These are phyloP conservation scores for Staphylotrichum longicolle DNA, from an alignment of 495 filamentous ascomycete genomes.

Conservation along the genomic window DNA sequence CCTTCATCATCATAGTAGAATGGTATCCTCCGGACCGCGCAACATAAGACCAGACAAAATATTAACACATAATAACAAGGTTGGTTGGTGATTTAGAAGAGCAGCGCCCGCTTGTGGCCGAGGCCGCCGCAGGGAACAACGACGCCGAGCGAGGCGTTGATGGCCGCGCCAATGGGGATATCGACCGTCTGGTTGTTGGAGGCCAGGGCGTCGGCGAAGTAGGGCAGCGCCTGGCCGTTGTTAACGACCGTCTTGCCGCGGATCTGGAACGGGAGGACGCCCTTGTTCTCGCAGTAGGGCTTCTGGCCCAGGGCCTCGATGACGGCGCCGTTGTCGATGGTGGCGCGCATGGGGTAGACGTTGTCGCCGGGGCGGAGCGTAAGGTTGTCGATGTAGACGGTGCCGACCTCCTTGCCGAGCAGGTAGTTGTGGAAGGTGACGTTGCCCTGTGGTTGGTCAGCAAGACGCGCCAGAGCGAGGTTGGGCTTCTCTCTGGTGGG, in stretches of 20 bases:
- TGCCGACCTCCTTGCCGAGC: conserved; percentile 52
- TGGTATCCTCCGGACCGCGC: conserved; percentile 5
- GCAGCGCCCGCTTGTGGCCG: not conserved
- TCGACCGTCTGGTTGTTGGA: conserved; percentile 37
- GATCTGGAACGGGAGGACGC: conserved; percentile 59
- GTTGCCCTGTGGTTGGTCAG: conserved; percentile 55
- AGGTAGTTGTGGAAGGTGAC: conserved; percentile 59
- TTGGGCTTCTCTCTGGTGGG: not conserved
- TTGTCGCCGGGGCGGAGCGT: conserved; percentile 60
- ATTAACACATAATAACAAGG: conserved; percentile 11
- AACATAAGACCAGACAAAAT: conserved; percentile 9
- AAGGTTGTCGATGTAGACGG: conserved; percentile 56
- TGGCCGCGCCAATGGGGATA: conserved; percentile 35
- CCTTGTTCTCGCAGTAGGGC: conserved; percentile 44
- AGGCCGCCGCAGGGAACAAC: conserved; percentile 26
- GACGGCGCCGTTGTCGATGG: conserved; percentile 51
- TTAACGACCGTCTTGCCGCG: conserved; percentile 56
- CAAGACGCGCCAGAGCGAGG: not conserved
- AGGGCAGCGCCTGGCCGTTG: conserved; percentile 57
- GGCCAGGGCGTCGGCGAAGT: conserved; percentile 54
- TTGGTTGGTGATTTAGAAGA: conserved; percentile 2
- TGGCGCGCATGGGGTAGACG: conserved; percentile 53
- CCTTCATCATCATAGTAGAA: conserved; percentile 11
- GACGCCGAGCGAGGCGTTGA: conserved; percentile 26
- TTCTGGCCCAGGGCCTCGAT: conserved; percentile 39